Base-by-base conservation (phyloP, 306 rosid species). In the Fragaria vesca region DNA sequence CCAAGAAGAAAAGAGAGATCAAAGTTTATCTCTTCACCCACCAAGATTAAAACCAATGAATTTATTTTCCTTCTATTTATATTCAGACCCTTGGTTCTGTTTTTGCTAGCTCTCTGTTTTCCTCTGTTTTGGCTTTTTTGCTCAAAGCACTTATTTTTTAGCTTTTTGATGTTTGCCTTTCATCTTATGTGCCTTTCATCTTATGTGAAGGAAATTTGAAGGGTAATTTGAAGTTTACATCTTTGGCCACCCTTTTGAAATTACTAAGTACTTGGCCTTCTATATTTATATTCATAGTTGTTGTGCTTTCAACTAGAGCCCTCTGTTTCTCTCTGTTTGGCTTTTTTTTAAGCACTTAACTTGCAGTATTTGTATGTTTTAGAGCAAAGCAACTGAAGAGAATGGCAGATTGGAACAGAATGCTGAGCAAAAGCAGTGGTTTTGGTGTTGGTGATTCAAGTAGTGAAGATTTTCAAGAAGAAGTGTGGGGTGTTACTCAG, bases 401-500 rank as follows among this genome's bases (percentile, higher is more conserved):
- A 72, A 92, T 92, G 97, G 91, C 91, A 76, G 90, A 86, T 75
- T 77, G 80, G 85, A 78, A 81, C 48, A 78, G 74, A 73, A 57
- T 76, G 62, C 17, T 58, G 81, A 84, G 73, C 66, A 78, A 84
- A 74, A 73, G 75, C 74, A 79, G 67, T 42, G 80, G 81, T 51
- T 82, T 80, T 82, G 81, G 62, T 72, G 80, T 55, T 70, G 88
- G 73, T 30, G 76, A 72, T 38, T 24, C 86, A 68, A 69, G 73
- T 72, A 38, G 42, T 43, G 88, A 78, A 74, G 93, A 88, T 13
- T 89, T 90, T 78, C 87, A 82, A 78, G 98, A 92, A 84, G 88
- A 81, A 52, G 61, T 87, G 13, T 88, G 97, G 98, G 81, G 83
- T 51, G 73, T 2, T 8, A 8, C 45, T 47, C 68, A 57, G 20